Evolutionary conservation across 208 protist genomes (phyloP).

Genomic region (Acanthamoeba culbertsoni): DNA sequence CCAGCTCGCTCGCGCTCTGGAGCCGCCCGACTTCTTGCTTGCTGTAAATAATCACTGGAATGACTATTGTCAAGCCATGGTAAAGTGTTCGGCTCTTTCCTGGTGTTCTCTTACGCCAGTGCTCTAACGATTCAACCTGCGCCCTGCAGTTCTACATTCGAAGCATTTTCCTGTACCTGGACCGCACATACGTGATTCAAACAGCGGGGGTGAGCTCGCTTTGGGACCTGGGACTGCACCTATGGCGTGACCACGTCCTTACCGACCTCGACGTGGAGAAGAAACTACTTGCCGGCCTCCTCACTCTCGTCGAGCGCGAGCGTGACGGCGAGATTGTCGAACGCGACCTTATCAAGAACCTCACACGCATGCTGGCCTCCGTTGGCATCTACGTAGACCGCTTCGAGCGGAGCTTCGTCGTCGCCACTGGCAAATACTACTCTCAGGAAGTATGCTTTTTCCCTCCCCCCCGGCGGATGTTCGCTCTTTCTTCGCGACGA

Average conservation of each 20-base stretch:
- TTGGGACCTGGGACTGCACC: conserved; percentile 77
- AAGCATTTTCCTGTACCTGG: conserved; percentile 80
- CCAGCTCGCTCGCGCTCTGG: background rate
- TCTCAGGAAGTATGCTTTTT: background rate
- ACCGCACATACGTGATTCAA: conserved; percentile 80
- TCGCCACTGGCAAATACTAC: conserved; percentile 58
- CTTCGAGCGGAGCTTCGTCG: conserved; percentile 77
- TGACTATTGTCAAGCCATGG: conserved; percentile 66
- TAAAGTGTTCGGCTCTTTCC: background rate
- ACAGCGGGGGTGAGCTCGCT: conserved; percentile 65
- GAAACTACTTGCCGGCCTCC: conserved; percentile 64
- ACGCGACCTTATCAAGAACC: background rate
- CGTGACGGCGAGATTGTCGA: conserved; percentile 69
- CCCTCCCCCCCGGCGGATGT: background rate
- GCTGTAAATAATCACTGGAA: conserved; percentile 62
- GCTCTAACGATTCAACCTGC: background rate
- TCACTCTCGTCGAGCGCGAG: conserved; percentile 69
- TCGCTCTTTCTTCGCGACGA: background rate
- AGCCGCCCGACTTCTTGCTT: conserved; percentile 51
- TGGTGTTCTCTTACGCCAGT: background rate
- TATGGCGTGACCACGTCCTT: conserved; percentile 62
- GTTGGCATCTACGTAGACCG: conserved; percentile 63
- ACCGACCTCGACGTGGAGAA: conserved; percentile 57
- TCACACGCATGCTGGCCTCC: conserved; percentile 61
- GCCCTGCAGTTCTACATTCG: conserved; percentile 66